phyloP scores from a whole-genome alignment of 805 yeast species.

The Lachancea sp. region DNA sequence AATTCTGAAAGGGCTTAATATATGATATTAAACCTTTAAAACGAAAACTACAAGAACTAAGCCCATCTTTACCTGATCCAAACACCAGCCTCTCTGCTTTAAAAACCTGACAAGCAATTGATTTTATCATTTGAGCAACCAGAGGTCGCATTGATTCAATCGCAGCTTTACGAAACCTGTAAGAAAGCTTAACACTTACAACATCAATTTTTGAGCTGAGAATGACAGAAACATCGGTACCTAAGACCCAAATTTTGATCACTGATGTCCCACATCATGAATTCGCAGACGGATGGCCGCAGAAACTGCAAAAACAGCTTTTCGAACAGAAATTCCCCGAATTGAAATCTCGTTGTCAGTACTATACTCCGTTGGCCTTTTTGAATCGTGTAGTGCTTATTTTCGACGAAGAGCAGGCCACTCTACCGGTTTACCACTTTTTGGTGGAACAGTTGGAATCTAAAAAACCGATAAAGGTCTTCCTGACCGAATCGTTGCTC shows the following conservation, averaged over 20 bases:
- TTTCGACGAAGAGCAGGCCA: constrained; percentile 24
- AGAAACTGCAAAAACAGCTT: constrained; percentile 17
- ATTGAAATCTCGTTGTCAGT: constrained; percentile 18
- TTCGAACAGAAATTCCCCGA: constrained; percentile 23
- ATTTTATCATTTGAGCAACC: too few species aligned
- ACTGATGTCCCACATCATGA: constrained; percentile 26
- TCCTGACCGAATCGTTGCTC: constrained; percentile 32
- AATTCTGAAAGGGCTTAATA: too few species aligned
- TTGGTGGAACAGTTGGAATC: constrained; percentile 15
- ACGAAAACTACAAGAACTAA: not conserved
- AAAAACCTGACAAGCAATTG: too few species aligned
- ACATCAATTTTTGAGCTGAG: not conserved
- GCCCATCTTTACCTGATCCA: not conserved
- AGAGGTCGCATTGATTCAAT: too few species aligned
- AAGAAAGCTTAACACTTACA: not conserved
- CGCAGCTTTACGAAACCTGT: too few species aligned
- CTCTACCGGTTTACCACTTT: constrained; percentile 19
- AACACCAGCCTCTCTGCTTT: not conserved
- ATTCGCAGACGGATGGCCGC: constrained; percentile 26
- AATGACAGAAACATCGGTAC: constrained; percentile 1
- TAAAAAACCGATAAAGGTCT: constrained; percentile 20
- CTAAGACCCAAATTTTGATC: constrained; percentile 28
- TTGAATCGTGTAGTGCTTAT: constrained; percentile 39
- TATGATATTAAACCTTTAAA: too few species aligned
- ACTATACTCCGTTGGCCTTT: constrained; percentile 37